Evolutionary conservation across 495 filamentous ascomycete genomes (phyloP).

Genomic region (Lepraria neglecta): DNA sequence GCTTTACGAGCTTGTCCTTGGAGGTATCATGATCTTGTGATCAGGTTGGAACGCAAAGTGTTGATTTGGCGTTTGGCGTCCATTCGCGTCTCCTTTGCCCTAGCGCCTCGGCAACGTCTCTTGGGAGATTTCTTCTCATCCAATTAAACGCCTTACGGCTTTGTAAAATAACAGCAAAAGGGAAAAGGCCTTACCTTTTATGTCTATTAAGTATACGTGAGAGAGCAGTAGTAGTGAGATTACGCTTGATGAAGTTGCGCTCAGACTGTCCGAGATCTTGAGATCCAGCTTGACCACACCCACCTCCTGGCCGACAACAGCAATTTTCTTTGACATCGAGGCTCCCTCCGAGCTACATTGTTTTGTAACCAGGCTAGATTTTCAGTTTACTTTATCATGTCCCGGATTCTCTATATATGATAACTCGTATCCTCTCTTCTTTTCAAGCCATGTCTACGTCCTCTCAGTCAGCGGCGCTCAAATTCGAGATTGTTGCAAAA

Average conservation of each 20-base stretch:
- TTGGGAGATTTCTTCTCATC: neutral
- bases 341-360: no score
- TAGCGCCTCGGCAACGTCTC: neutral
- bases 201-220: neutral
- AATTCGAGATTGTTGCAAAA: constrained; percentile 70
- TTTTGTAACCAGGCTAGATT: no score
- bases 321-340: neutral
- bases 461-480: constrained; percentile 50
- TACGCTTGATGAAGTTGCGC: neutral
- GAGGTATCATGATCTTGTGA: neutral
- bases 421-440: neutral
- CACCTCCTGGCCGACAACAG: neutral
- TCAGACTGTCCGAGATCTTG: no score
- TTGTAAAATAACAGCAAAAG: neutral
- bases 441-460: constrained; percentile 18
- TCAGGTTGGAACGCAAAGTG: no score
- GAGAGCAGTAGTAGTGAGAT: neutral
- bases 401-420: neutral
- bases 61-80: neutral
- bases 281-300: neutral
- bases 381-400: neutral
- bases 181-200: neutral
- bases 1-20: neutral
- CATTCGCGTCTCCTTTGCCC: constrained; percentile 6
- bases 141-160: neutral